Evolutionary conservation across 2,329 filamentous ascomycete species (phyloP).

Genomic region (Pyrenochaeta sp.): DNA sequence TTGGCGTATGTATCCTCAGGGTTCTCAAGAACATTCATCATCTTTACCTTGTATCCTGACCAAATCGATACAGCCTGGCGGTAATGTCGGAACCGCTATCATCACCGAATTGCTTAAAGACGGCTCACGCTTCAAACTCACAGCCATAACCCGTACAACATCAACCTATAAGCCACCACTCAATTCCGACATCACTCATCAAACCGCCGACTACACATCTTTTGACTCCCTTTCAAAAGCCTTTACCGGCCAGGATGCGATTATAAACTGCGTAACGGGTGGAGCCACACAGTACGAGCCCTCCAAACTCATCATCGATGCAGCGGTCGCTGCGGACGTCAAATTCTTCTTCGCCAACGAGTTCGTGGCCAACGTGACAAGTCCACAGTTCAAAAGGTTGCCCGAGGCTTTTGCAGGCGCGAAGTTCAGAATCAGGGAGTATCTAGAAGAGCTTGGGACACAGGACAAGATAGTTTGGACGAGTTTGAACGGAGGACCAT

Average conservation of each 20-base stretch:
- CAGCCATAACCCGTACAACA: slow-evolving; percentile 38
- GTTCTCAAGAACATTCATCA: not conserved
- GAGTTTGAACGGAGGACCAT: slow-evolving; percentile 46
- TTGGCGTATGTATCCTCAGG: slow-evolving; percentile 35
- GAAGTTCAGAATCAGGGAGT: slow-evolving; percentile 36
- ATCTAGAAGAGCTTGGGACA: slow-evolving; percentile 34
- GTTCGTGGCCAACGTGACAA: slow-evolving; percentile 39
- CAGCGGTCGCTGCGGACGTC: slow-evolving; percentile 43
- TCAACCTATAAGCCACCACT: slow-evolving; percentile 28
- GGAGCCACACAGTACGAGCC: slow-evolving; percentile 52
- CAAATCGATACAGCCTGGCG: slow-evolving; percentile 32
- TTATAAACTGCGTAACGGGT: slow-evolving; percentile 60
- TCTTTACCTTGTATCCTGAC: not conserved
- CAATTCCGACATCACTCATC: slow-evolving; percentile 26
- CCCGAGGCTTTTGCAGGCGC: slow-evolving; percentile 38
- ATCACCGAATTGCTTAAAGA: slow-evolving; percentile 38
- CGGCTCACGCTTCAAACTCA: slow-evolving; percentile 31
- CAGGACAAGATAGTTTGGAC: slow-evolving; percentile 39
- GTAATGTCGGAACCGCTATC: slow-evolving; percentile 43
- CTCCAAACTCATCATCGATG: slow-evolving; percentile 54
- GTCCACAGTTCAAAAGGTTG: slow-evolving; percentile 34
- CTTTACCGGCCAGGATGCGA: slow-evolving; percentile 64
- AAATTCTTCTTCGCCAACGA: slow-evolving; percentile 48
- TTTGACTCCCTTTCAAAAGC: slow-evolving; percentile 44
- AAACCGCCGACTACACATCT: slow-evolving; percentile 37